Evolutionary conservation across 441 rosid genomes (phyloP).

Genomic region (Erodium texanum): DNA sequence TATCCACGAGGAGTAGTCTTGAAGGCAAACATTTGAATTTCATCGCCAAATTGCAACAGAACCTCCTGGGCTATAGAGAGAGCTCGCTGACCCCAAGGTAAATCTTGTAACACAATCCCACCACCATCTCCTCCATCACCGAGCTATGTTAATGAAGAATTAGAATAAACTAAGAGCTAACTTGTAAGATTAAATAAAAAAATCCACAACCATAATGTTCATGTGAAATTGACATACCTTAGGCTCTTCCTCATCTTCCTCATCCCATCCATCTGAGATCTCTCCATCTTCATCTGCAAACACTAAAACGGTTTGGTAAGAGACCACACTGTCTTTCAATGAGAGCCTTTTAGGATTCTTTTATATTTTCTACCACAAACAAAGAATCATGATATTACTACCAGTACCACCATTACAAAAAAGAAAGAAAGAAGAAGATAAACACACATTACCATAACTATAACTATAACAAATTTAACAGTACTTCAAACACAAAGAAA

Average conservation of each 20-base stretch:
- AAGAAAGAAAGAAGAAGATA: too few species aligned
- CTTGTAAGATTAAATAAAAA: conserved; percentile 10
- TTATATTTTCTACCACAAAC: background rate
- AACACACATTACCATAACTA: too few species aligned
- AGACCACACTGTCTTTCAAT: conserved; percentile 6
- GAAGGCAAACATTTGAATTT: conserved; percentile 59
- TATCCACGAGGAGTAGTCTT: conserved; percentile 72
- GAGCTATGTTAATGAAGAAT: conserved; percentile 27
- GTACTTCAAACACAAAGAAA: too few species aligned
- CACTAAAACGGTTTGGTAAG: conserved; percentile 6
- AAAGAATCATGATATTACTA: too few species aligned
- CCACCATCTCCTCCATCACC: conserved; percentile 95
- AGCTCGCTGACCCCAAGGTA: conserved; percentile 66
- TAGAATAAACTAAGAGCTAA: background rate
- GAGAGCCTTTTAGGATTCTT: background rate
- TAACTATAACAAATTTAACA: too few species aligned
- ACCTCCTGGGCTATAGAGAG: conserved; percentile 58
- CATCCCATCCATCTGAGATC: conserved; percentile 60
- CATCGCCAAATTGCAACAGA: conserved; percentile 41
- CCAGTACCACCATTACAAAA: too few species aligned
- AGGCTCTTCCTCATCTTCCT: conserved; percentile 60
- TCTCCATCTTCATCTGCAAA: conserved; percentile 50
- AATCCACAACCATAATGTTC: conserved; percentile 8
- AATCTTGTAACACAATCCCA: conserved; percentile 60
- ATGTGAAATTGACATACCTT: conserved; percentile 24